These are phyloP conservation scores for Panicum hallii DNA, from an alignment of 202 grass and related monocot species.

Conservation along the genomic window DNA sequence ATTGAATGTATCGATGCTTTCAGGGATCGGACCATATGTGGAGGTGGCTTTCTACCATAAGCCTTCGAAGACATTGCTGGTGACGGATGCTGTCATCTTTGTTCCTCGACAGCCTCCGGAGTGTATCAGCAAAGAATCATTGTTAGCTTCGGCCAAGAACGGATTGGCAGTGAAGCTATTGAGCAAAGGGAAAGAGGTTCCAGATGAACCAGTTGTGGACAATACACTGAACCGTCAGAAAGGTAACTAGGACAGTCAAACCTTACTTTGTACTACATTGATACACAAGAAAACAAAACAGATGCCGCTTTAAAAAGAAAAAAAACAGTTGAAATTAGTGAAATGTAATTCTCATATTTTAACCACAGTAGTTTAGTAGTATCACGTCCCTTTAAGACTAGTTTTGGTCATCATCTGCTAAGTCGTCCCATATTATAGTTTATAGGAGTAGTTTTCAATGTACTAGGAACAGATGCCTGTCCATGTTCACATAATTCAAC, in stretches of 20 bases:
- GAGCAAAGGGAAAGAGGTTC: constrained; percentile 93
- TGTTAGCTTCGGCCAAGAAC: constrained; percentile 85
- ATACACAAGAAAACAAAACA: neutral
- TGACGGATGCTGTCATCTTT: constrained; percentile 93
- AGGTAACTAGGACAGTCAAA: constrained; percentile 48
- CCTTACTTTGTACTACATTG: neutral
- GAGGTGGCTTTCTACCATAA: constrained; percentile 93
- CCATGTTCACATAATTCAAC: neutral
- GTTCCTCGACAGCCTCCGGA: constrained; percentile 81
- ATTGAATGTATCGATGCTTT: constrained; percentile 11
- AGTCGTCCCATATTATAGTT: neutral
- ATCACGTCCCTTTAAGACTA: too few species aligned
- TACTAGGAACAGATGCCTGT: neutral
- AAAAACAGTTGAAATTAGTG: neutral
- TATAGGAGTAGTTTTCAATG: neutral
- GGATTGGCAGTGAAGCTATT: constrained; percentile 90
- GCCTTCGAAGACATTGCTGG: constrained; percentile 75
- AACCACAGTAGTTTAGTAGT: neutral
- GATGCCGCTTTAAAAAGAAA: neutral
- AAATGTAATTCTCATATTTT: neutral
- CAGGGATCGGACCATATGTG: constrained; percentile 94
- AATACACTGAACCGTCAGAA: constrained; percentile 73
- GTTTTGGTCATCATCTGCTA: neutral
- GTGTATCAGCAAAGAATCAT: constrained; percentile 84
- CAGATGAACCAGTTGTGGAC: constrained; percentile 82